A percentile compares a stretch with the other conserved stretches of the same genome.
Evolutionary conservation across 129 eudicot genomes (phyloP).

Genomic region (Pseudognaphalium luteoalbum): DNA sequence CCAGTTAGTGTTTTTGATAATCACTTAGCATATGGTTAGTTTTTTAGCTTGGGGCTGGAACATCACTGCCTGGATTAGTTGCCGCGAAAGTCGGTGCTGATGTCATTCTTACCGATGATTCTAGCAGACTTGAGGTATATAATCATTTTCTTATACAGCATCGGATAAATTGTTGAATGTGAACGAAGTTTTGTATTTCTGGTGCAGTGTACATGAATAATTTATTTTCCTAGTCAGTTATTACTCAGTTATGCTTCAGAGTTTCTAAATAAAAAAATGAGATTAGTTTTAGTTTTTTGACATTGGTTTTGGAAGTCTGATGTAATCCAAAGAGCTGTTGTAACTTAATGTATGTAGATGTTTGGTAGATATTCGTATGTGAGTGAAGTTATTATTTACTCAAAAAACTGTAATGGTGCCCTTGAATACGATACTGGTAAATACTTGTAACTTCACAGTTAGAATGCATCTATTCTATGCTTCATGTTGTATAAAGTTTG

Average conservation of each 20-base stretch:
- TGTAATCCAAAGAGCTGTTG: background rate
- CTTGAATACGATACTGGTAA: background rate
- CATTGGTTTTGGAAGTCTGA: background rate
- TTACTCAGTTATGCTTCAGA: constrained; percentile 2
- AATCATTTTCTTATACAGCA: background rate
- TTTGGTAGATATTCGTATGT: background rate
- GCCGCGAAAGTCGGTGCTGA: constrained; percentile 86
- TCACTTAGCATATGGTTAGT: constrained; percentile 14
- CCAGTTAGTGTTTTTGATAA: background rate
- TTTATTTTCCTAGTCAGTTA: background rate
- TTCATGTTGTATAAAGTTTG: background rate
- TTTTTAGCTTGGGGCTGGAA: constrained; percentile 90
- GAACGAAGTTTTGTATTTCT: background rate
- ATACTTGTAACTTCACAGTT: background rate
- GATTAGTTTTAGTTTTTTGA: constrained; percentile 10
- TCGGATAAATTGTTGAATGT: background rate
- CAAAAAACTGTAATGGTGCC: background rate
- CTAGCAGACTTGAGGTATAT: constrained; percentile 57
- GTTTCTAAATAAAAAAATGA: background rate
- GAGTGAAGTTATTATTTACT: background rate
- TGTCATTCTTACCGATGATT: constrained; percentile 74
- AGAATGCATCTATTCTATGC: background rate
- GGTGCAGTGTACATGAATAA: too few species aligned
- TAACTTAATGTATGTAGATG: background rate
- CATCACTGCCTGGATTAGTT: constrained; percentile 90